phyloP scores from a whole-genome alignment of 2,329 filamentous ascomycete species.

The Plectosphaerella plurivora region DNA sequence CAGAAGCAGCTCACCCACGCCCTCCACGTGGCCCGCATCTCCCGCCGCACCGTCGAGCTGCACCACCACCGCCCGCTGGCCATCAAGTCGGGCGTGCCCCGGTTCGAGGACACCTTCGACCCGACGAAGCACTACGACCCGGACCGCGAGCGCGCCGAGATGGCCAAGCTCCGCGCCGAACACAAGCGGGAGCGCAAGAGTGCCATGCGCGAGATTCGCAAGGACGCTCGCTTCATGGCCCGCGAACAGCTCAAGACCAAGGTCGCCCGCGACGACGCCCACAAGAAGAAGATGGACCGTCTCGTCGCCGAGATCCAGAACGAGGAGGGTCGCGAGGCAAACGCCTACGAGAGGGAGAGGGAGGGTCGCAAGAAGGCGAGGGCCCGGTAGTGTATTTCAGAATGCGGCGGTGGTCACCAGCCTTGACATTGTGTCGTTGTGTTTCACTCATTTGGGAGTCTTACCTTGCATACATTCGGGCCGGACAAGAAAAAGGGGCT shows the following conservation, averaged over 20 bases:
- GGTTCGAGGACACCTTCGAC: slow-evolving; percentile 94
- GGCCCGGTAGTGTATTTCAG: slow-evolving; percentile 25
- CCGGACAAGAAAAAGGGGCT: no score
- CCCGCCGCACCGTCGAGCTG: slow-evolving; percentile 75
- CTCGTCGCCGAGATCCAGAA: slow-evolving; percentile 93
- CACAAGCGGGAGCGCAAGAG: slow-evolving; percentile 96
- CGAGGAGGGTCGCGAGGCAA: slow-evolving; percentile 81
- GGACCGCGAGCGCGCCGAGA: slow-evolving; percentile 81
- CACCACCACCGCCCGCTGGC: slow-evolving; percentile 86
- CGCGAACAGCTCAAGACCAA: slow-evolving; percentile 86
- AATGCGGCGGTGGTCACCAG: no score
- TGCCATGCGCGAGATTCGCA: slow-evolving; percentile 86
- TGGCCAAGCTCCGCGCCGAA: slow-evolving; percentile 80
- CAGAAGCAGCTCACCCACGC: slow-evolving; percentile 45
- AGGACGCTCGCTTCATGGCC: slow-evolving; percentile 91
- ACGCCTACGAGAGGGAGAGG: slow-evolving; percentile 87
- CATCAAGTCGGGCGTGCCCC: slow-evolving; percentile 84
- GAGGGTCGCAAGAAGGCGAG: slow-evolving; percentile 64
- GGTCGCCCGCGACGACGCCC: slow-evolving; percentile 87
- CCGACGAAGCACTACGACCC: slow-evolving; percentile 97
- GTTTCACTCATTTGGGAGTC: no score
- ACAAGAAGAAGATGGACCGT: slow-evolving; percentile 93
- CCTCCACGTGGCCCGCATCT: slow-evolving; percentile 56
- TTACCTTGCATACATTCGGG: no score
- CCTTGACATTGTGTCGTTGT: no score